Conservation (phyloP, 2,329 filamentous ascomycete genomes). For the Hypoxylon sp. region DNA sequence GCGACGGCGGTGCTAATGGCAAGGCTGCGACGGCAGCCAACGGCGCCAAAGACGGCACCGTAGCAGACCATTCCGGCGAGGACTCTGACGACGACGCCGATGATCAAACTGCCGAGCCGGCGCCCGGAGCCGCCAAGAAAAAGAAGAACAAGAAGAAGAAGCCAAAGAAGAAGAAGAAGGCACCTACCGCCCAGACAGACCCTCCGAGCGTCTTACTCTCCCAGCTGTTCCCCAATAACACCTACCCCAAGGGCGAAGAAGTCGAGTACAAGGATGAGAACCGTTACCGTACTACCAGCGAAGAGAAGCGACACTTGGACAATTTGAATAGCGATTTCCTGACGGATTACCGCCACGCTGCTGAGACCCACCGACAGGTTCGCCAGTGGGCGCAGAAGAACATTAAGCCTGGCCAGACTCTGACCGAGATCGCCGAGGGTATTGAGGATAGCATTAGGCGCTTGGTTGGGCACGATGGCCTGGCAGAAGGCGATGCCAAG, state of each 20-base stretch:
- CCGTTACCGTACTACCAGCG: constrained; percentile 80
- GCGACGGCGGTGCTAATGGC: constrained; percentile 55
- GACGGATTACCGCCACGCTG: constrained; percentile 83
- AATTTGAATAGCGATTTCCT: constrained; percentile 84
- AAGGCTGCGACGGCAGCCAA: constrained; percentile 54
- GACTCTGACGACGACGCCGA: constrained; percentile 68
- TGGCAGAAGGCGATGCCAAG: constrained; percentile 82
- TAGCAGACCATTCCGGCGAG: constrained; percentile 59
- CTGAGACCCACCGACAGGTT: constrained; percentile 91
- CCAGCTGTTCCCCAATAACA: constrained; percentile 77
- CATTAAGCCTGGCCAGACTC: constrained; percentile 82
- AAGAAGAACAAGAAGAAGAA: constrained; percentile 89
- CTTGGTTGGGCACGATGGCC: constrained; percentile 79
- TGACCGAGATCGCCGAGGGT: constrained; percentile 87
- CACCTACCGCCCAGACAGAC: constrained; percentile 77
- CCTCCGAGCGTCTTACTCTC: constrained; percentile 81
- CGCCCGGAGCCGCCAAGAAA: constrained; percentile 62
- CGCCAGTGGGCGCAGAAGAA: constrained; percentile 84
- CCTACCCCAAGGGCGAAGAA: constrained; percentile 83
- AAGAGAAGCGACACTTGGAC: constrained; percentile 87
- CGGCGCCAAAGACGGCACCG: constrained; percentile 55
- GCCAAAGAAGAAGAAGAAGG: constrained; percentile 77
- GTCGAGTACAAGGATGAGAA: constrained; percentile 84
- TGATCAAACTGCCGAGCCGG: constrained; percentile 54
- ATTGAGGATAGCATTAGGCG: constrained; percentile 86